Evolutionary conservation across 2,329 filamentous ascomycete genomes (phyloP), one percentile per base, ranked within the genome.

Genomic region (Talaromyces funiculosus): DNA sequence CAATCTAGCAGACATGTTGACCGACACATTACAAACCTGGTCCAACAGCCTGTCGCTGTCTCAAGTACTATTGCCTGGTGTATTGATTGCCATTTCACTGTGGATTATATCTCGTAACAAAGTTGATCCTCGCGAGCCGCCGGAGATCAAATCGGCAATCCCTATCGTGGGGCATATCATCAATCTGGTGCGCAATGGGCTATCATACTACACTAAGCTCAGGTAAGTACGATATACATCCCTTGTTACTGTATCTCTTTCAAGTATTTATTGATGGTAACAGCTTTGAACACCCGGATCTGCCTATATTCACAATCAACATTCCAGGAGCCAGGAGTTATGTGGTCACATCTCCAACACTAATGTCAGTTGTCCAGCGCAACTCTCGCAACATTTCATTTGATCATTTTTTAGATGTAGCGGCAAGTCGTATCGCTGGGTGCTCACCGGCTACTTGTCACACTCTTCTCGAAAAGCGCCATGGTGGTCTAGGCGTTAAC

Each of bases 111-210:
- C 33, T 12, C 35, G 18, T 14, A 37, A 38, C 10, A 64, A 58
- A 31, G 59, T 57, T 37, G 68, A 72, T 49, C 64, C 68, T 14
- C 67, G 67, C 8, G 69, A 72, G 53, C 69, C 69, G 3, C 68
- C 69, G 0, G 16, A 61, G 10, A 57, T 70, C 24, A 45, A 47
- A 8, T 59, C 56, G 26, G 35, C 43, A 4, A 66, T 72, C 37
- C 71, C 70, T 1, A n/a, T 71, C 2, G 40, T 72, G 42, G 69
- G 71, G 9, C 71, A 73, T 57, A 4, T 67, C 14, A 38, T 69
- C 16, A 68, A 65, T 2, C 38, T 72, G 7, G 14, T 70, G 7
- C 55, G 62, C 14, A 49, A 69, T 59, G 70, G 70, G 0, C 20
- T 68, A 3, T 51, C 57, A 12, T 71, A 73, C 40, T 71, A 65